Percentiles rank a stretch among this genome's conserved stretches.
Conservation (phyloP, 805 yeast genomes). For the Nakazawaea siamensis region DNA sequence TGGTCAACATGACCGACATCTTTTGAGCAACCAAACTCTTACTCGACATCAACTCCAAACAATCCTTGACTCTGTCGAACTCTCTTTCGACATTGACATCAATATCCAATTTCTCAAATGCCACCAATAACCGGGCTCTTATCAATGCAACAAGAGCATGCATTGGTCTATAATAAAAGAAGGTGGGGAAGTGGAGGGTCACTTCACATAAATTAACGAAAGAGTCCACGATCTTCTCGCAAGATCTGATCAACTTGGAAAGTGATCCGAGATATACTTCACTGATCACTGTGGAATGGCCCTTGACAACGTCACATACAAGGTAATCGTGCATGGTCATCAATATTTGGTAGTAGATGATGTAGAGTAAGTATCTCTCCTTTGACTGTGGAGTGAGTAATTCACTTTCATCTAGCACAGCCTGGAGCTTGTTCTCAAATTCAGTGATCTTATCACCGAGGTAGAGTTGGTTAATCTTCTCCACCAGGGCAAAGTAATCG, state of each 20-base stretch:
- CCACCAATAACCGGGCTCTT: constrained; percentile 35
- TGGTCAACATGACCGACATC: constrained; percentile 25
- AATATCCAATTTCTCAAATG: constrained; percentile 28
- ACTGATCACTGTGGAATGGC: constrained; percentile 14
- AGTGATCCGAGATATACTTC: constrained; percentile 30
- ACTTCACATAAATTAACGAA: constrained; percentile 32
- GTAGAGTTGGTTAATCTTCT: constrained; percentile 3
- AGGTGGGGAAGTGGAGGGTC: constrained; percentile 37
- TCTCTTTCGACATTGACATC: constrained; percentile 25
- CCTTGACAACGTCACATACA: constrained; percentile 25
- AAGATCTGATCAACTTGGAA: constrained; percentile 32
- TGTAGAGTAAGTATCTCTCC: constrained; percentile 30
- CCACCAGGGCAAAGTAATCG: constrained; percentile 27
- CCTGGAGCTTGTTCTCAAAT: constrained; percentile 33
- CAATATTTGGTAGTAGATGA: constrained; percentile 41
- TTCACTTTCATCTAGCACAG: constrained; percentile 31
- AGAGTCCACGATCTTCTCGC: constrained; percentile 37
- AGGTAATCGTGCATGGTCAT: constrained; percentile 45
- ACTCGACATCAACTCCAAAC: constrained; percentile 16
- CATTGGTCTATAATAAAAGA: constrained; percentile 45
- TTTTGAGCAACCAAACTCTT: constrained; percentile 24
- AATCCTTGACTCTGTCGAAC: constrained; percentile 19
- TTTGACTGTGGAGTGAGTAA: constrained; percentile 24
- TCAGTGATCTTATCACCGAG: constrained; percentile 5
- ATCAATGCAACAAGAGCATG: constrained; percentile 41